Evolutionary conservation across 768 basidiomycete species (phyloP), one percentile per base, ranked within the genome.

Genomic region (Pulveroboletus frians): DNA sequence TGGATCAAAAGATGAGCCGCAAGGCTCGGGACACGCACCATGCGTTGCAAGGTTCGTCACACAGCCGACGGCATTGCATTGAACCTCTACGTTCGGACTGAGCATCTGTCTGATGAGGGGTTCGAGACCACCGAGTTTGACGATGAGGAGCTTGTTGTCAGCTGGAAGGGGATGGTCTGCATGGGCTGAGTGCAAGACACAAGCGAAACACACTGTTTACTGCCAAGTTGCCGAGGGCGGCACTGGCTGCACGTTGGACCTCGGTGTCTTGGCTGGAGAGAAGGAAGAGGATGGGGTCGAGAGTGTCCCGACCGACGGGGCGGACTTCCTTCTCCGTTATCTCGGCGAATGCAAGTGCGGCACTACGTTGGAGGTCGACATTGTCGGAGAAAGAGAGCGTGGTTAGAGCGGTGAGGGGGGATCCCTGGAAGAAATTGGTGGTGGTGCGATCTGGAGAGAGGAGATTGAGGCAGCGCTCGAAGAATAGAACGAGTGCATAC

Each of bases 311-410:
- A 13, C 89, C 92, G 18, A 99, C 96, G 39, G 90, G 92, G 38
- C 94, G 83, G 45, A 98, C 95, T 71, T 99, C 96, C 73, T 98
- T 98, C 75, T 99, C 96, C 20, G 96, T 99, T 52, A 99, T 99
- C 70, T 99, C 96, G 32, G 96, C 96, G 63, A 98, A 99, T 0
- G 96, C 96, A 38, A 99, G 80, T 4, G 96, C 96, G 2, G 96
- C 96, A 56, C 92, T 95, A 43, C 96, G 83, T 74, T 99, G 96
- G 17, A 99, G 78, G 73, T 98, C 96, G 57, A 99, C 95, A 72
- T 99, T 99, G 73, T 98, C 96, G 18, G 90, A 93, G 75, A 97
- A 99, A 20, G 93, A 95, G 54, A 99, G 86, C 43, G 92, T 98
- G 11, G 95, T 97, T 49, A 99, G 75, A 34, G 96, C 93, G 45